Evolutionary conservation across 208 protist species (phyloP).

Genomic region (Leptomonas seymouri): DNA sequence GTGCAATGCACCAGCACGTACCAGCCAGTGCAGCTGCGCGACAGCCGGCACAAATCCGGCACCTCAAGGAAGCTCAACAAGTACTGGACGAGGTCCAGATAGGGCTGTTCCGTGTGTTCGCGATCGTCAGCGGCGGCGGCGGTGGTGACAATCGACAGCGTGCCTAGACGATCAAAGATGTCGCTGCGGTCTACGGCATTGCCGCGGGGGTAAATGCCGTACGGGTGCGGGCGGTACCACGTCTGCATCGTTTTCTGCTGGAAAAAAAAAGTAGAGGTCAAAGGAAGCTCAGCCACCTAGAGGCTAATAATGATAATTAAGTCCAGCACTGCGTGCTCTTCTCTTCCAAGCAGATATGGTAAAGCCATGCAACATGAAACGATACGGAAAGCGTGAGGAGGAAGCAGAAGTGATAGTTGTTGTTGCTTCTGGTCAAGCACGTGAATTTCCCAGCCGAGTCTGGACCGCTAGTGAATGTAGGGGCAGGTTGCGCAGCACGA

Average conservation of each 20-base stretch:
- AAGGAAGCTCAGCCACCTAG: too few relatives aligned
- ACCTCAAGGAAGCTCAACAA: conserved; percentile 72
- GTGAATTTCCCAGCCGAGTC: too few relatives aligned
- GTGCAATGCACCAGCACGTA: conserved; percentile 84
- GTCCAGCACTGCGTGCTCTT: neutral
- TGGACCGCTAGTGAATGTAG: too few relatives aligned
- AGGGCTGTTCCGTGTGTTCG: conserved; percentile 70
- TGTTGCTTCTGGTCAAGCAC: too few relatives aligned
- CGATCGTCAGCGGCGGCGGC: conserved; percentile 50
- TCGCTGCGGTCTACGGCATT: conserved; percentile 58
- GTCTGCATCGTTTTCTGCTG: conserved; percentile 38
- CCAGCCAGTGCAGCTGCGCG: conserved; percentile 76
- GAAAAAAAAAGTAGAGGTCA: conserved; percentile 14
- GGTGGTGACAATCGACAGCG: conserved; percentile 57
- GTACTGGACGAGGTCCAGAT: conserved; percentile 69
- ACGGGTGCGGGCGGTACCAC: conserved; percentile 81
- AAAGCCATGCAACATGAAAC: too few relatives aligned
- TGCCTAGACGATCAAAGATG: conserved; percentile 66
- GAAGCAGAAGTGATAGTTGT: too few relatives aligned
- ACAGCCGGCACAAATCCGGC: conserved; percentile 69
- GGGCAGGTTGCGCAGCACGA: too few relatives aligned
- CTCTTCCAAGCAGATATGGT: neutral
- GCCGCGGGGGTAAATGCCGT: conserved; percentile 81
- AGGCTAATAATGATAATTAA: too few relatives aligned
- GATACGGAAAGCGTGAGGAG: too few relatives aligned